Base-by-base conservation (phyloP, 2,329 filamentous ascomycete genomes). In the Neurospora crassa region DNA sequence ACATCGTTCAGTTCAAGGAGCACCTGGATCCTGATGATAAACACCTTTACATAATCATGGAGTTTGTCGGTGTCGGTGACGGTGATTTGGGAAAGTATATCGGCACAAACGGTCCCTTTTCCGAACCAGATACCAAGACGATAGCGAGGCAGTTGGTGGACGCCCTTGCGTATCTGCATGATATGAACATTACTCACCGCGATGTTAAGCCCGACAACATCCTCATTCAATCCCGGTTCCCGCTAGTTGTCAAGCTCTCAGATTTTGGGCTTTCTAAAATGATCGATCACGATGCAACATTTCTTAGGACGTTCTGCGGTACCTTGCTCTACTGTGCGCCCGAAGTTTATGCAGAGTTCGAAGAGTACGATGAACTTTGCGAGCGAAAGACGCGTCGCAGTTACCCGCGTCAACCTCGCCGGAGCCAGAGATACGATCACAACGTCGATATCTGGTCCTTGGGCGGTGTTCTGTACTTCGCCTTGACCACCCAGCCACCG, bases 201-300 rank as follows among this genome's bases (percentile, higher is more conserved):
- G 96, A 99, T 80, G 94, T 99, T 78, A 99, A 99, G 79, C 96
- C 96, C 0, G 96, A 99, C 83, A 99, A 99, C 78, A 97, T 99
- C 73, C 85, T 99, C 53, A 92, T 98, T 75, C 85, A 90, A 12
- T 90, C 89, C 0, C 79, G 88, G 11, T 11, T 1, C 34, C 53
- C 94, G 0, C 88, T 97, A 68, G 85, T 88, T 16, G 91, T 98
- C 76, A 98, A 99, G 81, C 84, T 99, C 16, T 97, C 96, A 0
- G 96, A 99, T 79, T 99, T 99, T 82, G 96, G 96, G 3, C 83
- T 99, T 5, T 98, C 96, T 2, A 99, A 99, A 79, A 94, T 96
- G 80, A 90, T 97, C 67, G 91, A 93, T 74, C 90, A 94, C 73
- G 91, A 97, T 77, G 53, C 53, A 63, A 97, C 95, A 0, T 97